Evolutionary conservation across 176 grass and related monocot species (phyloP).

Genomic region (Avena insularis): DNA sequence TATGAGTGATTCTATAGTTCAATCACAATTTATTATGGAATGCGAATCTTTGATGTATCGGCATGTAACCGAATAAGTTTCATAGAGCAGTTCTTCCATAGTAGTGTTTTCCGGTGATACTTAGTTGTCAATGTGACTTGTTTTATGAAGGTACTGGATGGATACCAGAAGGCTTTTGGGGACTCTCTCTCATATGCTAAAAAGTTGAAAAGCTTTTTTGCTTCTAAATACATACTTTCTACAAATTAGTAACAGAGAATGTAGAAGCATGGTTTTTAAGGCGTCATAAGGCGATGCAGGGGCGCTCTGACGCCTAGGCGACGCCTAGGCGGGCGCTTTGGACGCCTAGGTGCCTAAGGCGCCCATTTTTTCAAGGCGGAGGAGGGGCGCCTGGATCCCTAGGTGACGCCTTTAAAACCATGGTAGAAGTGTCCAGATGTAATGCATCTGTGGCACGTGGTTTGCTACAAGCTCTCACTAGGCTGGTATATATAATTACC

Average conservation of each 20-base stretch:
- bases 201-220: neutral
- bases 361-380: too few relatives aligned
- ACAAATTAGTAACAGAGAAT: neutral
- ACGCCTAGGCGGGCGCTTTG: too few relatives aligned
- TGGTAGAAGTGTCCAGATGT: neutral
- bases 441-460: neutral
- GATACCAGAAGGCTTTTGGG: conserved; percentile 97
- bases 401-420: too few relatives aligned
- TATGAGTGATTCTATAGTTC: neutral
- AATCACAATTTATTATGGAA: neutral
- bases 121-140: conserved; percentile 2
- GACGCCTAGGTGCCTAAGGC: too few relatives aligned
- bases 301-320: too few relatives aligned
- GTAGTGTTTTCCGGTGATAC: neutral
- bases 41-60: neutral
- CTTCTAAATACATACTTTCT: neutral
- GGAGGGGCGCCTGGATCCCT: too few relatives aligned
- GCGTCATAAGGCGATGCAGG: too few relatives aligned
- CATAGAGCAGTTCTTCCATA: neutral
- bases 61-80: conserved; percentile 1
- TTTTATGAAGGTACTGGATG: conserved; percentile 87
- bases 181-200: conserved; percentile 34
- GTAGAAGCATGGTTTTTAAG: neutral
- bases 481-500: neutral
- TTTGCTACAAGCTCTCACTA: neutral